phyloP scores from a whole-genome alignment of 2,329 filamentous ascomycete genomes.

The Fusarium pseudocircinatum region DNA sequence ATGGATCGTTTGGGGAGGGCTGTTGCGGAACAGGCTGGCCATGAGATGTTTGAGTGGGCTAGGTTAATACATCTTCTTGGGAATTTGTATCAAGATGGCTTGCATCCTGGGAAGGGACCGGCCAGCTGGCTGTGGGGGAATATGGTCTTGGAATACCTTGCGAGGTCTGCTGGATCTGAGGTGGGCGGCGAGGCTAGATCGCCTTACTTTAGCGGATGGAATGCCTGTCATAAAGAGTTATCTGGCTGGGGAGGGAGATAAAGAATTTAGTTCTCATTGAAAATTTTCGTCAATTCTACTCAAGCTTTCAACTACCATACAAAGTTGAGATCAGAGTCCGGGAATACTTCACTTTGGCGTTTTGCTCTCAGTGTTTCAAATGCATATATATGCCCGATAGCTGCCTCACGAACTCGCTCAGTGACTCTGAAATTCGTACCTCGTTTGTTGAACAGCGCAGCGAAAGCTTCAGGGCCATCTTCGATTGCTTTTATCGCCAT shows the following conservation, averaged over 20 bases:
- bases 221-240: constrained; percentile 4
- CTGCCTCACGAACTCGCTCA: too few relatives aligned
- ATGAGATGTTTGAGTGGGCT: constrained; percentile 35
- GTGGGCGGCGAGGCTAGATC: constrained; percentile 5
- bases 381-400: too few relatives aligned
- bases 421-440: too few relatives aligned
- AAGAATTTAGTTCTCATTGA: neutral
- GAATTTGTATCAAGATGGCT: neutral
- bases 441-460: too few relatives aligned
- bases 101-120: constrained; percentile 27
- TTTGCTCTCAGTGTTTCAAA: too few relatives aligned
- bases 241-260: constrained; percentile 14
- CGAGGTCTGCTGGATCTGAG: constrained; percentile 1
- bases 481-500: too few relatives aligned
- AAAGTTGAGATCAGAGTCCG: too few relatives aligned
- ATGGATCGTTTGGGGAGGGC: constrained; percentile 29
- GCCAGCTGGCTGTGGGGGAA: constrained; percentile 33
- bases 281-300: too few relatives aligned
- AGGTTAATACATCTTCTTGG: constrained; percentile 24
- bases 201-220: constrained; percentile 16
- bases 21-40: constrained; percentile 28
- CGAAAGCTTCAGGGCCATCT: too few relatives aligned
- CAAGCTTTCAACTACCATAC: too few relatives aligned
- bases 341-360: too few relatives aligned
- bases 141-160: constrained; percentile 29